These are phyloP conservation scores for Cornus florida DNA, from an alignment of 148 eudicot species.

Conservation along the genomic window DNA sequence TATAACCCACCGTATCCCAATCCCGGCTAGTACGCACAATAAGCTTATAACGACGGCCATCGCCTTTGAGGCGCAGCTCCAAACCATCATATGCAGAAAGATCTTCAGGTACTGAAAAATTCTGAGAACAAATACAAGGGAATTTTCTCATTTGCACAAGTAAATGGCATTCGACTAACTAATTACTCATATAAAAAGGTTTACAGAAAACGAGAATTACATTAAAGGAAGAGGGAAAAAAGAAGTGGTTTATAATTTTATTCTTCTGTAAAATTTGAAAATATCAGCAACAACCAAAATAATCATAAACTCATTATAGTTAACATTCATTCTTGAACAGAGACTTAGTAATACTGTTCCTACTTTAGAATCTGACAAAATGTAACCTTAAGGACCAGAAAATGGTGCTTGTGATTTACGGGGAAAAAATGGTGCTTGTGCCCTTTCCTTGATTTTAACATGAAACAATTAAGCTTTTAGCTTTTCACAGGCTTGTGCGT, in stretches of 20 bases:
- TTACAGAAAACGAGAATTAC: neutral
- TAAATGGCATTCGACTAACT: neutral
- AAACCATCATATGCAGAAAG: slow-evolving; percentile 94
- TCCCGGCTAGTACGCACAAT: slow-evolving; percentile 88
- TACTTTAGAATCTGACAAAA: neutral
- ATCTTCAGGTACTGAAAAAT: slow-evolving; percentile 80
- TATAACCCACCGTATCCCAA: slow-evolving; percentile 98
- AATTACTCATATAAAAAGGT: neutral
- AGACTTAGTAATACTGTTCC: neutral
- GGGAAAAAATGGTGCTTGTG: neutral
- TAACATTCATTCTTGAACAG: neutral
- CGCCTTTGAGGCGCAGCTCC: slow-evolving; percentile 84
- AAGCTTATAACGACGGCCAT: slow-evolving; percentile 86
- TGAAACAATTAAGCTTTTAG: neutral
- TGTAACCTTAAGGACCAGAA: neutral
- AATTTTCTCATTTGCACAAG: neutral
- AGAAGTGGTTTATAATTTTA: neutral
- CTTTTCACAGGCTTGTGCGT: neutral
- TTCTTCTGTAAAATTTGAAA: neutral
- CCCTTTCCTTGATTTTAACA: neutral
- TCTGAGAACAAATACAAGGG: slow-evolving; percentile 45
- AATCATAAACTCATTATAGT: neutral
- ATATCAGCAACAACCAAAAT: neutral
- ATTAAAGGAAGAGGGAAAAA: neutral
- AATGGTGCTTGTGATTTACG: neutral